Evolutionary conservation across 345 rosid genomes (phyloP), one percentile per base, ranked within the genome.

Genomic region (Pistacia atlantica): DNA sequence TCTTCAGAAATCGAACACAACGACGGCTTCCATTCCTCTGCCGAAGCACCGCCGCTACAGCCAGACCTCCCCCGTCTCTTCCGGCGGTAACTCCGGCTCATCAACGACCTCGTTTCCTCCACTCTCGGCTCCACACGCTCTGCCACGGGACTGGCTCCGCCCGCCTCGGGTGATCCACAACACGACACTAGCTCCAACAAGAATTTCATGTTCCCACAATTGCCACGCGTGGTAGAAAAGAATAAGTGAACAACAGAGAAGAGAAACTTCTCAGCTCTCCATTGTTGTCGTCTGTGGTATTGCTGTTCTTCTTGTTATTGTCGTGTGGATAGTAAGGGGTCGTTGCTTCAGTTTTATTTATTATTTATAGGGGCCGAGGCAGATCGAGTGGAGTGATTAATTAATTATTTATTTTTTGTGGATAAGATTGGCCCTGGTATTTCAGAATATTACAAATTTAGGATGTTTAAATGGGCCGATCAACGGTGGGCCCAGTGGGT

Each of bases 1-100:
- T 87, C 84, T 83, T 93, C 98, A 0, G 91, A 85, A 75, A 93
- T 93, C 37, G 87, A 76, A 38, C 68, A 17, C 59, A 93, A 80
- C 8, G 93, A 80, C 3, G 98, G 98, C 79, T 78, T 87, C 97
- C 94, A 92, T 72, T 90, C 90, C 2, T 42, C 76, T 55, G 64
- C 8, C 37, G 14, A 5, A 22, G 45, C 18, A 35, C 72, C 69
- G 11, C 73, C 69, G 3, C 72, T 49, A 16, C 5, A 51, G 75
- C 74, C 75, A 1, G 66, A 72, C 67, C 84, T 81, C 28, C 75
- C 80, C 58, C 80, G 66, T 78, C 86, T 76, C 83, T 67, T 80
- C 62, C 54, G 63, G 68, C 73, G 59, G 31, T 12, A 65, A 4
- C 68, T 38, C 73, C n/a, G 18, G 17, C 61, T 65, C 33, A n/a